Evolutionary conservation across 164 flowering plant species (phyloP).

Genomic region (Santalum album): DNA sequence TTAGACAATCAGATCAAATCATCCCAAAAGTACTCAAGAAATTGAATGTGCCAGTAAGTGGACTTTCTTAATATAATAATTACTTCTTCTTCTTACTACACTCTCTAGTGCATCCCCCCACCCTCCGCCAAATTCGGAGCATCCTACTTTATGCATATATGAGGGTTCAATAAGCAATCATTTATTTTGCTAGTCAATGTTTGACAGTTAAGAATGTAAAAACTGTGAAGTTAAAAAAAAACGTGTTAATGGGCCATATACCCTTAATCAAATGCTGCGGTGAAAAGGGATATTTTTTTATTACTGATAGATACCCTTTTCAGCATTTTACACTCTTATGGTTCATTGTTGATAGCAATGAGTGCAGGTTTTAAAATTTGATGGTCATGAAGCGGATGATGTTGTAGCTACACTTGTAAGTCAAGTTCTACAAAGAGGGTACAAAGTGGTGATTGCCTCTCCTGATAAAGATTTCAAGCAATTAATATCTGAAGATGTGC

Average conservation of each 20-base stretch:
- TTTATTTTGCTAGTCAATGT: no score
- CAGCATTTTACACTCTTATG: background rate
- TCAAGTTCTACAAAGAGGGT: constrained; percentile 53
- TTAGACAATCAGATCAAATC: constrained; percentile 30
- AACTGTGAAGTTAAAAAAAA: no score
- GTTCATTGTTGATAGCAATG: constrained; percentile 10
- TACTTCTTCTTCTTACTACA: no score
- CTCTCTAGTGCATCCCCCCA: no score
- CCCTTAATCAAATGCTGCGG: no score
- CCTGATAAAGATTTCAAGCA: constrained; percentile 99
- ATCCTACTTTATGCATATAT: no score
- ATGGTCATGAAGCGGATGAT: constrained; percentile 91
- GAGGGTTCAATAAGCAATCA: no score
- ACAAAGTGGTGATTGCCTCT: constrained; percentile 72
- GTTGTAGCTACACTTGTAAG: constrained; percentile 80
- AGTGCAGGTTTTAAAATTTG: constrained; percentile 56
- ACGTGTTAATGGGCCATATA: no score
- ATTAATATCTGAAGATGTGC: constrained; percentile 85
- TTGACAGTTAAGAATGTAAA: no score
- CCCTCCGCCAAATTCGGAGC: no score
- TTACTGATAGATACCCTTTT: constrained; percentile 3
- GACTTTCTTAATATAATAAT: constrained; percentile 6
- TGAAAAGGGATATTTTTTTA: no score
- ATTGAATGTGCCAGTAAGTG: constrained; percentile 83
- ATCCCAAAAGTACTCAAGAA: constrained; percentile 44